Conservation (phyloP, 768 basidiomycete species). For the Pisolithus albus region DNA sequence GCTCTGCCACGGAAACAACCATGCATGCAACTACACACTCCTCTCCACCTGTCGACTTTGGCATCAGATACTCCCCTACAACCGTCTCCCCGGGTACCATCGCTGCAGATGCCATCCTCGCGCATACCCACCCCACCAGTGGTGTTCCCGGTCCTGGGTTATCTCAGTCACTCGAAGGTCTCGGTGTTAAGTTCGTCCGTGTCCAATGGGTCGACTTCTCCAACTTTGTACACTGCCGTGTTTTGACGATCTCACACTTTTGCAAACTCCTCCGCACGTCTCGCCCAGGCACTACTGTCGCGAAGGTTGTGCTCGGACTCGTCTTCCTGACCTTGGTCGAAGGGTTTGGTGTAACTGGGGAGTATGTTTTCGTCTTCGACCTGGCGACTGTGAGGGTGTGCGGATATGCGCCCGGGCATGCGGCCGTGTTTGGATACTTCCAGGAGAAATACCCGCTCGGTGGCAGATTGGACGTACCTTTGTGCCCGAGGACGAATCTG, state of each 20-base stretch:
- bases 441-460: slow-evolving; percentile 43
- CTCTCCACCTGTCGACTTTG: background rate
- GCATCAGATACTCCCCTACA: background rate
- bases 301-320: slow-evolving; percentile 41
- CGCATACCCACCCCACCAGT: no score
- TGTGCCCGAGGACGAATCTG: slow-evolving; percentile 53
- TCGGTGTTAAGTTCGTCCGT: slow-evolving; percentile 36
- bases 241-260: slow-evolving; percentile 50
- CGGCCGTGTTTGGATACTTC: slow-evolving; percentile 55
- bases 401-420: slow-evolving; percentile 49
- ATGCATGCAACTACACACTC: no score
- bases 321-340: slow-evolving; percentile 38
- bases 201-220: slow-evolving; percentile 55
- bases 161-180: background rate
- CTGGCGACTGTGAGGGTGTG: slow-evolving; percentile 40
- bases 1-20: no score
- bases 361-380: slow-evolving; percentile 53
- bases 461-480: slow-evolving; percentile 32
- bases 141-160: no score
- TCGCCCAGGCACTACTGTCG: slow-evolving; percentile 45
- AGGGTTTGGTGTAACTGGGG: slow-evolving; percentile 46
- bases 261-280: slow-evolving; percentile 31
- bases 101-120: background rate
- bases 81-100: background rate
- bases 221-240: slow-evolving; percentile 48